A percentile compares a stretch with the other conserved stretches of the same genome.
These are phyloP conservation scores for Biscogniauxia sp. DNA, from an alignment of 2,329 filamentous ascomycete genomes.

Conservation along the genomic window DNA sequence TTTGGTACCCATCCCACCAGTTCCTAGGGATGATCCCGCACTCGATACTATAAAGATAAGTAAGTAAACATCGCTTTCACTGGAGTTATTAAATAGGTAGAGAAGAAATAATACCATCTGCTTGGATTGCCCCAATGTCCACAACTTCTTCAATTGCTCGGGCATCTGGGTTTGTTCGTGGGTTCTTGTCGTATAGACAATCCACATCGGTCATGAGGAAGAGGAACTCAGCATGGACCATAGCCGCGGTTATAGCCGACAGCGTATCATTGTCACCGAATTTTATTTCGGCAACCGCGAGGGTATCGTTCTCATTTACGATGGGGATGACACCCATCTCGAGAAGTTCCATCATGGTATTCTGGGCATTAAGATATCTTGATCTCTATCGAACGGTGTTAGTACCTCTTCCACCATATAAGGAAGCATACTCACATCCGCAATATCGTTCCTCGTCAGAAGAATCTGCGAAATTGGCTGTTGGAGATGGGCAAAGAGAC, in stretches of 20 bases:
- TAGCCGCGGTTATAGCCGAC: constrained; percentile 92
- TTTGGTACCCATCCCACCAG: constrained; percentile 96
- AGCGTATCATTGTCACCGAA: constrained; percentile 99
- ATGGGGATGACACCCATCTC: constrained; percentile 97
- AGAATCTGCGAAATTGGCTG: constrained; percentile 95
- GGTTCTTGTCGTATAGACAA: constrained; percentile 95
- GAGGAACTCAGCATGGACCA: constrained; percentile 94
- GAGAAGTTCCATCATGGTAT: constrained; percentile 85
- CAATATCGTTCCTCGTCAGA: constrained; percentile 92
- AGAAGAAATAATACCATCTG: constrained; percentile 61
- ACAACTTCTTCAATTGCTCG: constrained; percentile 89
- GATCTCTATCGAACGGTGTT: constrained; percentile 57
- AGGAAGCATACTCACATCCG: constrained; percentile 61
- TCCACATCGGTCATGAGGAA: constrained; percentile 99
- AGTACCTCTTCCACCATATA: constrained; percentile 4
- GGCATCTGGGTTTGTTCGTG: constrained; percentile 79
- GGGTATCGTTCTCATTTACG: constrained; percentile 97
- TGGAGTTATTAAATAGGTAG: not conserved
- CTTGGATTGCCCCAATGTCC: constrained; percentile 78
- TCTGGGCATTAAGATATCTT: constrained; percentile 94
- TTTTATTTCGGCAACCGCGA: constrained; percentile 97
- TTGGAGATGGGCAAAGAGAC: constrained; percentile 79
- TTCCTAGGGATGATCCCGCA: constrained; percentile 83
- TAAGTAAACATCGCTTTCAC: constrained; percentile 1
- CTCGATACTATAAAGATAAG: constrained; percentile 63